Evolutionary conservation across 2,329 filamentous ascomycete genomes (phyloP), one percentile per base, ranked within the genome.

Genomic region (Pseudogymnoascus sp.): DNA sequence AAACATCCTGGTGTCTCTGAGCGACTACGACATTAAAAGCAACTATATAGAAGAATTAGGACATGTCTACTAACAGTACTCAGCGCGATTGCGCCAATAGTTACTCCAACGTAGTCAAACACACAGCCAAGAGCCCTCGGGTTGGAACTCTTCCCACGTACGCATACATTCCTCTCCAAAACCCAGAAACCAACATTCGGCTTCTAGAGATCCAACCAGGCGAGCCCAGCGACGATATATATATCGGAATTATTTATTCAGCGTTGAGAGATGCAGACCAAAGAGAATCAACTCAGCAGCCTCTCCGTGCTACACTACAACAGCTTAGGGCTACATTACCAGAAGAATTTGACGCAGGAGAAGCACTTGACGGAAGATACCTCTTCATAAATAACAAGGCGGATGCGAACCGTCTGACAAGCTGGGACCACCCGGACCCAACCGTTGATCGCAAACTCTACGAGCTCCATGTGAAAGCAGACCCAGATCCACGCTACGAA

Each of bases 121-220:
- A 31, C 29, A 9, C 29, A 31, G 29, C 7, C 29, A 31, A 31
- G 29, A 2, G n/a, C 13, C 11, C 35, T n/a, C 4, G 11, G 35
- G 35, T 37, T 37, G 35, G 4, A 37, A 15, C 35, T 4, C 35
- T 37, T 37, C 35, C 35, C 35, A 37, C 11, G 35, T 37, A 37
- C 35, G 35, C 11, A 37, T 37, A 37, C 6, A 37, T 11, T 63
- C 46, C 66, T 63, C 3, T 42, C 38, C 60, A 15, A 3, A 19
- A 72, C 38, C 35, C 67, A 63, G 46, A 63, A 65, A 2, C 64
- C n/a, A 19, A 61, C 60, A 13, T 59, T 38, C 53, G 63, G 63
- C 59, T 61, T 64, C 2, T 56, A 26, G 53, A 83, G 77, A 17
- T 77, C 77, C 15, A 80, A 29, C 70, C 77, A 77, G 42, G 84